Evolutionary conservation across 139 green algal genomes (phyloP).

Genomic region (Pedinophyceae sp.): DNA sequence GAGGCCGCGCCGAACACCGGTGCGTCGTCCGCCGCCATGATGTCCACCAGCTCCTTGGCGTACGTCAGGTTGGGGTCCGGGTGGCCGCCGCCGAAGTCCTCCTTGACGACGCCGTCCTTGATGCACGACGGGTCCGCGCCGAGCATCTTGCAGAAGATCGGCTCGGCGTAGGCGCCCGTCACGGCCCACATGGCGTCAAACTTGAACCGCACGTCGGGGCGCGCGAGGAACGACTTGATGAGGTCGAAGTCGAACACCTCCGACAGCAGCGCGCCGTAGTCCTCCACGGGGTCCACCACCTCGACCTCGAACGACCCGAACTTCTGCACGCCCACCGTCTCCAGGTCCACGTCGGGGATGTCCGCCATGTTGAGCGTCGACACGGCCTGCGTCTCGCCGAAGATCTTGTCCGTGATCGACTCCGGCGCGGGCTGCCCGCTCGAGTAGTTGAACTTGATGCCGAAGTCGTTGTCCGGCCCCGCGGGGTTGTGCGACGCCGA

Average conservation of each 20-base stretch:
- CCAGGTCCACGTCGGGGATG: conserved; percentile 87
- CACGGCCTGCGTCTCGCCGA: conserved; percentile 70
- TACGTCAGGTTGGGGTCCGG: conserved; percentile 99
- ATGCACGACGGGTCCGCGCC: conserved; percentile 19
- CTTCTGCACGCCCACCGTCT: conserved; percentile 39
- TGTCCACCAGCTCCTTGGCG: conserved; percentile 87
- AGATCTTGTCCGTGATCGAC: conserved; percentile 97
- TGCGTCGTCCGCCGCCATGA: conserved; percentile 54
- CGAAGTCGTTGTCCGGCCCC: conserved; percentile 92
- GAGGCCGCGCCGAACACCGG: conserved; percentile 69
- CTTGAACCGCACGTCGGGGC: conserved; percentile 75
- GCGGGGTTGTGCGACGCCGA: conserved; percentile 92
- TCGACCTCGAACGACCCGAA: conserved; percentile 91
- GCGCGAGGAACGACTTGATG: conserved; percentile 62
- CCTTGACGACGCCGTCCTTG: conserved; percentile 41
- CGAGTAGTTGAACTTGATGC: conserved; percentile 99
- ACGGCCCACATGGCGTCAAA: conserved; percentile 97
- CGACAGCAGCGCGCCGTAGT: conserved; percentile 77
- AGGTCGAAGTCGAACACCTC: conserved; percentile 92
- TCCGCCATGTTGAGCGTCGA: conserved; percentile 67
- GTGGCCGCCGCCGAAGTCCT: conserved; percentile 91
- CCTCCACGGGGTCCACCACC: conserved; percentile 75
- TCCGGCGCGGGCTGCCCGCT: conserved; percentile 88
- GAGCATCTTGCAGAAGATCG: conserved; percentile 70
- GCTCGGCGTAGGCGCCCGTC: conserved; percentile 84